Conservation (phyloP, 331 rosid genomes). For the Arachis monticola region DNA sequence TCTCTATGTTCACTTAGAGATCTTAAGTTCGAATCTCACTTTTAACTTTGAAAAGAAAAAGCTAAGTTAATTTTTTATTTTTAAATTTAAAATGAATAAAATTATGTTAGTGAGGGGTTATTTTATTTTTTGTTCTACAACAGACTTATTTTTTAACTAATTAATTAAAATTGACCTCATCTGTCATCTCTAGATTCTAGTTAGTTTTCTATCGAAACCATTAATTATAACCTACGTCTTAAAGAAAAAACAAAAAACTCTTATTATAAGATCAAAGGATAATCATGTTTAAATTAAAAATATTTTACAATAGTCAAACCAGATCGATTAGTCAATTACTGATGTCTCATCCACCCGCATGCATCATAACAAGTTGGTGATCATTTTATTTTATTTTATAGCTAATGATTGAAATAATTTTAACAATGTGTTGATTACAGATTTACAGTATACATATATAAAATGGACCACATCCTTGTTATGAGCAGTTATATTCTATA, state of each 20-base stretch:
- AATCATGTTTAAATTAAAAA: conserved; percentile 21
- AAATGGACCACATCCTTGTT: conserved; percentile 35
- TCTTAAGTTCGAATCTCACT: no score
- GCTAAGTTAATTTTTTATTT: no score
- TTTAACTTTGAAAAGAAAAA: no score
- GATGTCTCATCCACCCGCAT: conserved; percentile 3
- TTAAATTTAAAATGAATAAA: no score
- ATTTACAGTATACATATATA: no score
- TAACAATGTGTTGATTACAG: conserved; percentile 28
- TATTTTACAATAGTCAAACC: conserved; percentile 2
- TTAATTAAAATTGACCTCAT: no score
- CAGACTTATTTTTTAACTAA: no score
- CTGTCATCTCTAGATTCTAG: no score
- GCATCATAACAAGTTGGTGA: conserved; percentile 6
- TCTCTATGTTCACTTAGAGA: no score
- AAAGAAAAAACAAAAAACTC: no score
- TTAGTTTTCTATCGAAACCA: background rate
- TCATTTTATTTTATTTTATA: conserved; percentile 23
- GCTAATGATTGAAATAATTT: conserved; percentile 17
- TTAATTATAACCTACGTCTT: conserved; percentile 29
- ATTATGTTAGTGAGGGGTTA: no score
- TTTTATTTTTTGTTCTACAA: no score
- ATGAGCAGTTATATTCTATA: conserved; percentile 29
- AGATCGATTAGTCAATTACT: conserved; percentile 19
- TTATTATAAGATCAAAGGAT: background rate